Base-by-base conservation (phyloP, 2,329 filamentous ascomycete species). In the Aspergillus puulaauensis region DNA sequence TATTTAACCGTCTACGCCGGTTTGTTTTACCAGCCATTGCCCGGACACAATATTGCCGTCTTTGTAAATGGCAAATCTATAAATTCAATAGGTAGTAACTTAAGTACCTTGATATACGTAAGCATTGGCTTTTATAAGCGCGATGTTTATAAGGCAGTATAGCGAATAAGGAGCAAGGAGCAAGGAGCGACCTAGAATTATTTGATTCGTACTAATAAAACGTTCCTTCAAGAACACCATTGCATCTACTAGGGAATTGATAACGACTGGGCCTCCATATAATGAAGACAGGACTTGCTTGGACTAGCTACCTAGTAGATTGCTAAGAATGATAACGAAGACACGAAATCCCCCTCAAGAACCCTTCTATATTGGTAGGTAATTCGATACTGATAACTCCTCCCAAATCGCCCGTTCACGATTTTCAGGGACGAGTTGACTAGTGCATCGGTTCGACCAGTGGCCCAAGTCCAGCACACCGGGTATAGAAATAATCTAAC, bases 391-490 rank as follows among this genome's bases (percentile, higher is more conserved):
- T 44, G 21, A 37, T 41, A 54, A 65, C 63, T 60, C 61, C 39
- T 31, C 59, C 62, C 61, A 58, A 49, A 59, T 61, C 60, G 52
- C 64, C 58, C 58, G 62, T 61, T 56, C 58, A 62, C 60, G 59
- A 64, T 56, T 48, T 52, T 46, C 51, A 60, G 60, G 51, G 62
- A 61, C 60, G 60, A 60, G 54, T 68, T 63, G 59, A 58, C 62
- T 52, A 68, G 60, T 67, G 66, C 62, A 63, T 68, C 65, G 65
- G 61, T 63, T 67, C 62, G 64, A 69, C 67, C 63, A 64, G 60
- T 19, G 64, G 69, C 65, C 70, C 70, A 69, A 61, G 65, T 70
- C 70, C 66, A 68, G 61, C 56, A 61, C 58, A 61, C 66, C 66
- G 61, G 59, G 68, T 65, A 67, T 63, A 67, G 50, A 54, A 70